phyloP scores from a whole-genome alignment of 2,329 filamentous ascomycete species.

The Fusarium camptoceras region DNA sequence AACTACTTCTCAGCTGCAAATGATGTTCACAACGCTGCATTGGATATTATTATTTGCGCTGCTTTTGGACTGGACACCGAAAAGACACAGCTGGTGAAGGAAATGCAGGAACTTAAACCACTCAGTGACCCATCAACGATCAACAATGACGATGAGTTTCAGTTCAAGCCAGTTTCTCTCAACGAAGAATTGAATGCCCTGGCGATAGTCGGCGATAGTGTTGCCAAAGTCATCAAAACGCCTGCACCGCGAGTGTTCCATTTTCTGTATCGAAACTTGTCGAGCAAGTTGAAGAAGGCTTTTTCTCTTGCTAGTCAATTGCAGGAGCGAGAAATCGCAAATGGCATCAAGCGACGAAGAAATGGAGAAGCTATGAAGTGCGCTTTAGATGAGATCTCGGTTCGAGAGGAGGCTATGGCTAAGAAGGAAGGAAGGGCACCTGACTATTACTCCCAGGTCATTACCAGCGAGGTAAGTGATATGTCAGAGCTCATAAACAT shows the following conservation, averaged over 20 bases:
- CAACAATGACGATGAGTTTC: background rate
- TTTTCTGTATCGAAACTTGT: conserved; percentile 19
- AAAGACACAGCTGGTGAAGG: conserved; percentile 19
- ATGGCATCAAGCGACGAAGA: conserved; percentile 9
- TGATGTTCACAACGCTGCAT: conserved; percentile 27
- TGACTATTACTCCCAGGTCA: conserved; percentile 17
- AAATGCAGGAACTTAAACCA: conserved; percentile 1
- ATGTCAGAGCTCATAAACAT: background rate
- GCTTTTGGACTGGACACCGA: conserved; percentile 16
- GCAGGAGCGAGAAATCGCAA: conserved; percentile 7
- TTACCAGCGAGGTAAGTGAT: conserved; percentile 19
- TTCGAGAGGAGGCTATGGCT: conserved; percentile 24
- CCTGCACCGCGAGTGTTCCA: conserved; percentile 15
- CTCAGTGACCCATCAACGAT: accelerated
- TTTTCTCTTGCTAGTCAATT: background rate
- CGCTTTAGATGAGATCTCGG: conserved; percentile 22
- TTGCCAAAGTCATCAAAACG: conserved; percentile 19
- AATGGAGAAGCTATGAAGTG: conserved; percentile 23
- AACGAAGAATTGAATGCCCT: conserved; percentile 22
- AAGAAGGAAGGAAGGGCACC: conserved; percentile 25
- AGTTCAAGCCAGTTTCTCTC: conserved; percentile 5
- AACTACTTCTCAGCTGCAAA: conserved; percentile 12
- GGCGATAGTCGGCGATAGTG: background rate
- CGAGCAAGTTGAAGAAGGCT: background rate
- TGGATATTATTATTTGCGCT: conserved; percentile 26